A percentile compares a stretch with the other conserved stretches of the same genome.
These are phyloP conservation scores for Myxozyma nipponensis DNA, from an alignment of 805 yeast species.

Conservation along the genomic window DNA sequence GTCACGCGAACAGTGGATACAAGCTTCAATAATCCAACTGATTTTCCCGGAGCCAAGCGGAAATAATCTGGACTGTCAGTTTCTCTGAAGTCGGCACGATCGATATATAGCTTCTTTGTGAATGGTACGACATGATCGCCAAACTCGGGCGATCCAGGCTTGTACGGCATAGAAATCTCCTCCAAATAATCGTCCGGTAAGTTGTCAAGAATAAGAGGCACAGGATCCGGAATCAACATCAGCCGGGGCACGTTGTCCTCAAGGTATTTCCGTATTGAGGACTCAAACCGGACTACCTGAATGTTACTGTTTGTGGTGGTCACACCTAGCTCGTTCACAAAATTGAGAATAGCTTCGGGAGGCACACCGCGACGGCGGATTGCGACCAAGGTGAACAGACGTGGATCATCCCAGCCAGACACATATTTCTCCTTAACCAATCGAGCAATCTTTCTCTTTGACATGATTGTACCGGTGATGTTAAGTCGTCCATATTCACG, in stretches of 20 bases:
- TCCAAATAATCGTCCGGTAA: slow-evolving; percentile 71
- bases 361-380: slow-evolving; percentile 97
- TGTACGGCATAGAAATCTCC: slow-evolving; percentile 74
- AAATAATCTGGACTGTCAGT: slow-evolving; percentile 67
- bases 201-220: slow-evolving; percentile 78
- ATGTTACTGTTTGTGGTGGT: slow-evolving; percentile 91
- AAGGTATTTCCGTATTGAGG: slow-evolving; percentile 78
- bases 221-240: slow-evolving; percentile 87
- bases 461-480: slow-evolving; percentile 88
- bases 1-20: slow-evolving; percentile 76
- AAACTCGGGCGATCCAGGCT: slow-evolving; percentile 75
- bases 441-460: slow-evolving; percentile 93
- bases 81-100: slow-evolving; percentile 80
- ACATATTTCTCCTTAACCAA: slow-evolving; percentile 77
- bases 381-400: slow-evolving; percentile 90
- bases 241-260: slow-evolving; percentile 91
- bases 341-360: slow-evolving; percentile 93
- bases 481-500: slow-evolving; percentile 97
- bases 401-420: slow-evolving; percentile 98
- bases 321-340: slow-evolving; percentile 93
- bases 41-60: slow-evolving; percentile 89
- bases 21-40: slow-evolving; percentile 91
- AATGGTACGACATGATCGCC: slow-evolving; percentile 76
- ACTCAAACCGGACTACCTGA: slow-evolving; percentile 84
- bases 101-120: slow-evolving; percentile 75